Conservation (phyloP, 1,284 basidiomycete species). For the Veloporphyrellus conicus region DNA sequence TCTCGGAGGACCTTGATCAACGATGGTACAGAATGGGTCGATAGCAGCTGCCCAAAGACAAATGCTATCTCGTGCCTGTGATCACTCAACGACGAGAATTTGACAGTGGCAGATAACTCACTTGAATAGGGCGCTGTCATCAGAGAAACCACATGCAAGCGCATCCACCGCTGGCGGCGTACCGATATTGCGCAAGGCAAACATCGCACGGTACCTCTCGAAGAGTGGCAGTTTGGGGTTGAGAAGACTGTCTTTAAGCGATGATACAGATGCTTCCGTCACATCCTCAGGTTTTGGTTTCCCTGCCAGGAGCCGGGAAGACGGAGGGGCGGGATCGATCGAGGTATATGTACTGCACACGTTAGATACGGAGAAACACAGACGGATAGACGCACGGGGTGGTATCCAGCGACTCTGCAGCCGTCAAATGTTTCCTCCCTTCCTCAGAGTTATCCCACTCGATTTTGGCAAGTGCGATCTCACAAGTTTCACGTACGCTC, state of each 20-base stretch:
- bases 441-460: conserved; percentile 85
- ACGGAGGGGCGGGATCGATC: conserved; percentile 91
- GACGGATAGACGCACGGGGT: conserved; percentile 35
- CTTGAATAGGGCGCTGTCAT: conserved; percentile 90
- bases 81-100: neutral
- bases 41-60: conserved; percentile 94
- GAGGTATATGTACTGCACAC: conserved; percentile 64
- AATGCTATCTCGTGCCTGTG: conserved; percentile 93
- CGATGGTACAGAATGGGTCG: conserved; percentile 83
- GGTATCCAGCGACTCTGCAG: conserved; percentile 33
- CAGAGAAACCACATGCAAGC: conserved; percentile 83
- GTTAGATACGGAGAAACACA: conserved; percentile 11
- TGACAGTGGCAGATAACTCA: conserved; percentile 34
- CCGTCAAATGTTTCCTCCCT: conserved; percentile 44
- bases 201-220: conserved; percentile 97
- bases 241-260: conserved; percentile 66
- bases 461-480: conserved; percentile 95
- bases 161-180: conserved; percentile 81
- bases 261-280: conserved; percentile 46
- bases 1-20: conserved; percentile 78
- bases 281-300: conserved; percentile 47
- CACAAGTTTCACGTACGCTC: conserved; percentile 93
- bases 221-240: conserved; percentile 76
- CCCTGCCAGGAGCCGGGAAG: conserved; percentile 56
- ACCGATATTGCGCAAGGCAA: conserved; percentile 89